These are phyloP conservation scores for Tillandsia fasciculata DNA, from an alignment of 176 grass and related monocot species.

Conservation along the genomic window DNA sequence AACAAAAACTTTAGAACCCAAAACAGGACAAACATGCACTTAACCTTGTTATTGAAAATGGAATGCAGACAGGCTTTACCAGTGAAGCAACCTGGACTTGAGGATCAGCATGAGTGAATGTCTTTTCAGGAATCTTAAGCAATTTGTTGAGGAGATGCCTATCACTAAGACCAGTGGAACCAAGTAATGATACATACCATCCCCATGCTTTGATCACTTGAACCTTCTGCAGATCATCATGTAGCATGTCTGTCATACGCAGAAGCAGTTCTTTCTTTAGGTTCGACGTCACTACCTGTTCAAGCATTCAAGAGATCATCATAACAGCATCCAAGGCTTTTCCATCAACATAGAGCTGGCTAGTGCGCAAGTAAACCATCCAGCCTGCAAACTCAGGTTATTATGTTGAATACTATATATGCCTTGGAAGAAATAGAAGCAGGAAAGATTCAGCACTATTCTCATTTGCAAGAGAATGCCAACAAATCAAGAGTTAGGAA, in stretches of 20 bases:
- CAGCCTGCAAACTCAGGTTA: not conserved
- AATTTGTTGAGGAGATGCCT: constrained; percentile 71
- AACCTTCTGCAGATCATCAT: constrained; percentile 62
- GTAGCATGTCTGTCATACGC: constrained; percentile 41
- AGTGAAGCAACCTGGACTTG: constrained; percentile 68
- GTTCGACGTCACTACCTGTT: constrained; percentile 46
- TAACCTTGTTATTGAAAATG: not conserved
- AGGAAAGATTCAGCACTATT: not conserved
- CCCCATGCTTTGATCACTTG: constrained; percentile 68
- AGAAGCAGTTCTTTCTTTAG: constrained; percentile 49
- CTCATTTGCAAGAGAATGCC: not conserved
- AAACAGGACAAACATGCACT: constrained; percentile 7
- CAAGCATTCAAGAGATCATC: no score
- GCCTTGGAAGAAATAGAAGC: not conserved
- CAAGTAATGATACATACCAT: constrained; percentile 73
- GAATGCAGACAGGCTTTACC: constrained; percentile 34
- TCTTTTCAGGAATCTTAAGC: constrained; percentile 57
- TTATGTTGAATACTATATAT: not conserved
- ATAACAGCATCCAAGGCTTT: no score
- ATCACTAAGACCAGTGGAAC: constrained; percentile 31
- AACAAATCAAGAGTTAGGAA: not conserved
- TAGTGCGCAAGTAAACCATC: no score
- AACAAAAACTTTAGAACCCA: no score
- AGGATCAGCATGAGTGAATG: constrained; percentile 50
- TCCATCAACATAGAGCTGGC: no score